Evolutionary conservation across 345 rosid genomes (phyloP).

Genomic region (Dipteronia dyeriana): DNA sequence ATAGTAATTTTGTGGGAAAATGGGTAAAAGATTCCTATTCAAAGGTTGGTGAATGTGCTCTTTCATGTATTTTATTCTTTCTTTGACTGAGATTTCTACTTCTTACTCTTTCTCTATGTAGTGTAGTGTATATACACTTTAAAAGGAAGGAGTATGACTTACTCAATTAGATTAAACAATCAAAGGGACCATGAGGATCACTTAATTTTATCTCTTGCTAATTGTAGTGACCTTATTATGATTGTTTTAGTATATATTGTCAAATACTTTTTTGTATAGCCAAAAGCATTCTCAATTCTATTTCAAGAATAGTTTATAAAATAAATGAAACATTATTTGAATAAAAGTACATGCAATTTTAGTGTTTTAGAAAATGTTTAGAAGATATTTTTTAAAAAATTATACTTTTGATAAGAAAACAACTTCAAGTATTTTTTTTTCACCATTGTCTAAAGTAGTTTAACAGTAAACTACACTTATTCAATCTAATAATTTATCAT

Average conservation of each 20-base stretch:
- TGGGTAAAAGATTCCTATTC: conserved; percentile 40
- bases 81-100: background rate
- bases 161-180: conserved; percentile 26
- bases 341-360: background rate
- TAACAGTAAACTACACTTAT: too few species aligned
- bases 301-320: too few species aligned
- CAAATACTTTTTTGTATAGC: background rate
- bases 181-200: background rate
- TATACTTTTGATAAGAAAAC: too few species aligned
- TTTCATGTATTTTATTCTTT: background rate
- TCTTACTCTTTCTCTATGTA: background rate
- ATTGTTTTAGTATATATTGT: too few species aligned
- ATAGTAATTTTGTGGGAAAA: conserved; percentile 33
- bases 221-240: too few species aligned
- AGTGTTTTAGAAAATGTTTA: too few species aligned
- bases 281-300: background rate
- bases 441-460: too few species aligned
- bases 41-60: conserved; percentile 17
- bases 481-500: too few species aligned
- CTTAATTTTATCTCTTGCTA: too few species aligned
- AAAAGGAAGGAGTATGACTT: conserved; percentile 27
- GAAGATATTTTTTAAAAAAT: too few species aligned
- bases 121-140: background rate
- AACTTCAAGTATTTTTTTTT: too few species aligned
- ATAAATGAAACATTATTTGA: background rate